Conservation (phyloP, 2,329 filamentous ascomycete species). For the Cryphonectria nitschkei region DNA sequence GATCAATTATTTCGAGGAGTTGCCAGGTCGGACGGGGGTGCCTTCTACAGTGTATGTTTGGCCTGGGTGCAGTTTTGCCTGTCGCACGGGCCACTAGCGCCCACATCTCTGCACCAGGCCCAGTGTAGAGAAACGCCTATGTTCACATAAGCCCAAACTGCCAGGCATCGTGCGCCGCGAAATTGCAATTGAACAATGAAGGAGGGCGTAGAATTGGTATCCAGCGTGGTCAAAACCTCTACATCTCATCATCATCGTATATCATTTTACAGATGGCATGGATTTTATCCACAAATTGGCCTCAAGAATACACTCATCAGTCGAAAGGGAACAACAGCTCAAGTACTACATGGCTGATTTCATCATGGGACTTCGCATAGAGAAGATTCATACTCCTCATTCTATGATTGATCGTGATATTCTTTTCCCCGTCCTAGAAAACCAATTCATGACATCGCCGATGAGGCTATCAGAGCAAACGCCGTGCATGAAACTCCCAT, state of each 20-base stretch:
- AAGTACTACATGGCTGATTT: neutral
- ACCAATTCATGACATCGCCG: slow-evolving; percentile 7
- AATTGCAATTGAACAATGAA: neutral
- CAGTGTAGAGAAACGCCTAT: neutral
- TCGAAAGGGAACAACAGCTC: neutral
- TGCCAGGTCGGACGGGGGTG: neutral
- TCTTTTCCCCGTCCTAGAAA: neutral
- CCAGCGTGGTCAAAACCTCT: neutral
- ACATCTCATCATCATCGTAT: neutral
- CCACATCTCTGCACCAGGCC: neutral
- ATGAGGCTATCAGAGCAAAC: slow-evolving; percentile 22
- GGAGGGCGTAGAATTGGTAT: neutral
- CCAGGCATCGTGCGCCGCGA: neutral
- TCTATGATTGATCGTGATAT: slow-evolving; percentile 24
- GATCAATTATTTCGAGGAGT: neutral
- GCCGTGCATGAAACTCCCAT: slow-evolving; percentile 32
- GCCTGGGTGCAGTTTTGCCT: slow-evolving; percentile 13
- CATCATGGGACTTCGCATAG: neutral
- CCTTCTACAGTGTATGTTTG: neutral
- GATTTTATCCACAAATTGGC: neutral
- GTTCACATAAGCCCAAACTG: neutral
- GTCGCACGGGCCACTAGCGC: slow-evolving; percentile 22
- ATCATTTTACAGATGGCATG: neutral
- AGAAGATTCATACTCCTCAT: slow-evolving; percentile 24
- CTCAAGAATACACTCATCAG: neutral